A percentile compares a stretch with the other conserved stretches of the same genome.
phyloP scores from a whole-genome alignment of 2,329 filamentous ascomycete species.

The Apiospora pterosperma region DNA sequence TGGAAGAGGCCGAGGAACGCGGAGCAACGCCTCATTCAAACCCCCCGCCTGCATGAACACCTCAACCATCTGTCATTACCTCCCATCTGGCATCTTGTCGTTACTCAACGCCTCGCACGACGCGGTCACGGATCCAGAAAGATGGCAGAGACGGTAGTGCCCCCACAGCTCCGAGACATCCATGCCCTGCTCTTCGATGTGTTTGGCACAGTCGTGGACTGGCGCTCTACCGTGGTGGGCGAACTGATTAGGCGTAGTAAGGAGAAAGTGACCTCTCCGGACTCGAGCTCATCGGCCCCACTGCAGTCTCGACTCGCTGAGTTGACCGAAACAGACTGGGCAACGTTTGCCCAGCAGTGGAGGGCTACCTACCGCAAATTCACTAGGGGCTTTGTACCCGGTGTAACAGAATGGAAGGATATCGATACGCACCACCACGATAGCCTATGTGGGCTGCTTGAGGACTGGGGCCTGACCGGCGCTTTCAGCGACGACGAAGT shows the following conservation, averaged over 20 bases:
- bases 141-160: conserved; percentile 10
- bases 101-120: too few species aligned
- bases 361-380: conserved; percentile 61
- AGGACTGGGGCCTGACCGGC: conserved; percentile 49
- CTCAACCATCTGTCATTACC: too few species aligned
- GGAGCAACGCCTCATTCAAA: too few species aligned
- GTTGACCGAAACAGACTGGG: conserved; percentile 59
- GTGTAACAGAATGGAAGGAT: conserved; percentile 55
- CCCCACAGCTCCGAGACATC: conserved; percentile 21
- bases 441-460: conserved; percentile 57
- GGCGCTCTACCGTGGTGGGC: conserved; percentile 63
- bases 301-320: conserved; percentile 44
- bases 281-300: conserved; percentile 38
- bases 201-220: conserved; percentile 79
- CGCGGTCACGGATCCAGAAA: neutral
- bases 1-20: too few species aligned
- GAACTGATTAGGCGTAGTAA: conserved; percentile 52
- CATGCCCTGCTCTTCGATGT: conserved; percentile 71
- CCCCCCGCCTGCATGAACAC: too few species aligned
- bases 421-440: conserved; percentile 70
- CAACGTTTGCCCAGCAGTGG: conserved; percentile 67
- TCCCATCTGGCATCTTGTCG: too few species aligned
- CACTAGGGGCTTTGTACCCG: conserved; percentile 48
- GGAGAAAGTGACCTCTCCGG: conserved; percentile 45
- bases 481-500: conserved; percentile 63